phyloP scores from a whole-genome alignment of 768 basidiomycete species.

The Kondoa malvinella region DNA sequence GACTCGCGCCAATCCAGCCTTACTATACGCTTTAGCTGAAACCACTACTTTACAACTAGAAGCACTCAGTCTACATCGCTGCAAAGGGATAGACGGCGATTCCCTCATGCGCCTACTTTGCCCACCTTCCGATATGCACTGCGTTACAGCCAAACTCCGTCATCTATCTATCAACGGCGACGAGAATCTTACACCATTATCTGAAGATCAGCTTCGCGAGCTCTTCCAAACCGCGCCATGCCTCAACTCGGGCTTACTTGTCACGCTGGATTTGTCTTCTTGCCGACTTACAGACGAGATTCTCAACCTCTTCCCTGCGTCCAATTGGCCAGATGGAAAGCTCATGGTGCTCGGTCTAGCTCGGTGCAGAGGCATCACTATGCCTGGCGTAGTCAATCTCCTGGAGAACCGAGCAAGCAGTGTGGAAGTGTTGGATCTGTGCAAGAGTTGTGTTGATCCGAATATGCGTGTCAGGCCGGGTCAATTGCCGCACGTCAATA shows the following conservation, averaged over 20 bases:
- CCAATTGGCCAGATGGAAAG: constrained; percentile 39
- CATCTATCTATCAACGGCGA: constrained; percentile 86
- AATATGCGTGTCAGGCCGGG: constrained; percentile 41
- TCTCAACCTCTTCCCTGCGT: constrained; percentile 41
- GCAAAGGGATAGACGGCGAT: constrained; percentile 62
- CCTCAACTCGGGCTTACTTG: constrained; percentile 53
- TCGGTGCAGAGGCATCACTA: constrained; percentile 54
- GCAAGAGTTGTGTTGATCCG: constrained; percentile 40
- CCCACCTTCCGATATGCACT: constrained; percentile 19
- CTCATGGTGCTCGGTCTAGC: constrained; percentile 81
- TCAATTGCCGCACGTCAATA: constrained; percentile 34
- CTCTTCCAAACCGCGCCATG: constrained; percentile 62
- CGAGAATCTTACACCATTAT: constrained; percentile 55
- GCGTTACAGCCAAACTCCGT: constrained; percentile 33
- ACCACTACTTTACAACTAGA: constrained; percentile 47
- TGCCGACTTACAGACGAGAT: constrained; percentile 50
- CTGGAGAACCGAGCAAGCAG: constrained; percentile 49
- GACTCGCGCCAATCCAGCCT: constrained; percentile 60
- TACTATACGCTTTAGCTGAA: constrained; percentile 48
- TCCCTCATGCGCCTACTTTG: constrained; percentile 43
- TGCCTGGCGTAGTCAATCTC: constrained; percentile 52
- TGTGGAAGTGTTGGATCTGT: constrained; percentile 70
- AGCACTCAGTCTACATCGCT: constrained; percentile 69
- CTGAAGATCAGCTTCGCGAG: constrained; percentile 46
- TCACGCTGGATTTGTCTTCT: constrained; percentile 81